A percentile compares a stretch with the other conserved stretches of the same genome.
phyloP scores from a whole-genome alignment of 768 basidiomycete genomes.

The Kwoniella botswanensis region DNA sequence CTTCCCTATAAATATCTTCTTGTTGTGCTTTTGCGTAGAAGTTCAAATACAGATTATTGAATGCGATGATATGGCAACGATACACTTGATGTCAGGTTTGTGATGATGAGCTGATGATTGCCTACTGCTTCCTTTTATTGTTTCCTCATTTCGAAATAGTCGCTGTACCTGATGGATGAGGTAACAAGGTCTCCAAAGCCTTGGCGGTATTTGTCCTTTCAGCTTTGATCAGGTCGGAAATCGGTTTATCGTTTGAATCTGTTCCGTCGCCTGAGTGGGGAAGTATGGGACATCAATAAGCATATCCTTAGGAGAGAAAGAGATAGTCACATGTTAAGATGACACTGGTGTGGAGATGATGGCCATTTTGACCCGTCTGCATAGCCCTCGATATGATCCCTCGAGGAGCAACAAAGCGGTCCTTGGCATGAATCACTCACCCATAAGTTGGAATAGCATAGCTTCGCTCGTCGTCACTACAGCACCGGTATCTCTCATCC shows the following conservation, averaged over 20 bases:
- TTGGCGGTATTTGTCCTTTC: constrained; percentile 24
- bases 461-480: constrained; percentile 81
- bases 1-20: no score
- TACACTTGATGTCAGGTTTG: no score
- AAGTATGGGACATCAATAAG: neutral
- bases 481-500: constrained; percentile 64
- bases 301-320: neutral
- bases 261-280: constrained; percentile 15
- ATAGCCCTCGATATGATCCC: no score
- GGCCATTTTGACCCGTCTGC: no score
- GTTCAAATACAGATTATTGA: no score
- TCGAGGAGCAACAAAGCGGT: no score
- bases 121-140: no score
- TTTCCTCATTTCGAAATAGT: constrained; percentile 4
- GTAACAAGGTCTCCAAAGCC: constrained; percentile 24
- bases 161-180: constrained; percentile 19
- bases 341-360: neutral
- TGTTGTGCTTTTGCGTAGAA: no score
- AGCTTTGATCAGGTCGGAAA: constrained; percentile 25
- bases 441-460: constrained; percentile 75
- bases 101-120: no score
- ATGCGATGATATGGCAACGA: no score
- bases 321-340: neutral
- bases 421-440: constrained; percentile 55
- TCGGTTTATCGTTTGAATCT: constrained; percentile 20